Conservation (phyloP, 2,329 filamentous ascomycete species). For the Aspergillus sclerotialis region DNA sequence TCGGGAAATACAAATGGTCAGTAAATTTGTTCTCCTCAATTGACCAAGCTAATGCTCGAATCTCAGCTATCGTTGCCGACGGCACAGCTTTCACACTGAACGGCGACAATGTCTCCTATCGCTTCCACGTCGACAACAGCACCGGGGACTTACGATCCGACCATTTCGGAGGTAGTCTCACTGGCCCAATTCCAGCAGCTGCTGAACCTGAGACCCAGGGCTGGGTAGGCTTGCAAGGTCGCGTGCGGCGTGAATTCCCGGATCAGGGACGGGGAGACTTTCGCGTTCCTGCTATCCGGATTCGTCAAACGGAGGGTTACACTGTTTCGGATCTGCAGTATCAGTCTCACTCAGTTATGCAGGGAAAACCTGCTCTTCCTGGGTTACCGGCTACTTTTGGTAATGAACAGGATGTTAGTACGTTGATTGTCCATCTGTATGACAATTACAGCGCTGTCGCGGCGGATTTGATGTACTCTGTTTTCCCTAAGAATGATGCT, state of each 20-base stretch:
- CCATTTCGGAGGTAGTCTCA: constrained; percentile 53
- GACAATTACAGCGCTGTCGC: constrained; percentile 54
- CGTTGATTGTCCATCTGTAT: constrained; percentile 51
- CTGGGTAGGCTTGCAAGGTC: constrained; percentile 48
- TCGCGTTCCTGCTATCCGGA: constrained; percentile 54
- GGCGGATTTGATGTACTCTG: constrained; percentile 55
- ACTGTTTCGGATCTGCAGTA: constrained; percentile 55
- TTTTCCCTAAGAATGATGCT: constrained; percentile 57
- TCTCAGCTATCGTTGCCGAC: constrained; percentile 47
- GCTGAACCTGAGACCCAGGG: constrained; percentile 35
- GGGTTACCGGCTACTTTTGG: constrained; percentile 57
- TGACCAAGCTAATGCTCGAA: too few species aligned
- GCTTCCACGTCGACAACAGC: constrained; percentile 54
- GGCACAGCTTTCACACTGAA: constrained; percentile 53
- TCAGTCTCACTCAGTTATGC: constrained; percentile 47
- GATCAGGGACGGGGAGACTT: constrained; percentile 59
- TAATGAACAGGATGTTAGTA: constrained; percentile 49
- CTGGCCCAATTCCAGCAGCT: constrained; percentile 45
- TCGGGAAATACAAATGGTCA: not conserved
- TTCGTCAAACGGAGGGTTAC: constrained; percentile 52
- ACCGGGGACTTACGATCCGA: constrained; percentile 54
- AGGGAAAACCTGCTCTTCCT: constrained; percentile 51
- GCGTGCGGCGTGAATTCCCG: constrained; percentile 55
- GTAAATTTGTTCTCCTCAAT: not conserved
- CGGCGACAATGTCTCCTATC: constrained; percentile 52